phyloP scores from a whole-genome alignment of 306 rosid species.

The Medicago lupulina region DNA sequence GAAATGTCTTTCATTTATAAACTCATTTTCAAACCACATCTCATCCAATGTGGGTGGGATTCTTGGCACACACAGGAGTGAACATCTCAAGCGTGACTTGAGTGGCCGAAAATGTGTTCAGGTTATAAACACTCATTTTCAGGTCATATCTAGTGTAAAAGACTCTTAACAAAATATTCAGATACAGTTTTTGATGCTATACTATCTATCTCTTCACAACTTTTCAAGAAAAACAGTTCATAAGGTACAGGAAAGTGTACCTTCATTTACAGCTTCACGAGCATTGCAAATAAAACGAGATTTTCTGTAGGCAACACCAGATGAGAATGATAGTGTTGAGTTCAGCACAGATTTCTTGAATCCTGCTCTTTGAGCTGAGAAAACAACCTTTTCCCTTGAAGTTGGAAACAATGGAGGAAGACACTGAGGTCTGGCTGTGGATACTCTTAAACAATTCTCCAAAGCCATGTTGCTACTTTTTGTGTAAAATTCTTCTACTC shows the following conservation, averaged over 20 bases:
- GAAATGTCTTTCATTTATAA: too few species aligned
- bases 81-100: too few species aligned
- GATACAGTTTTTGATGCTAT: too few species aligned
- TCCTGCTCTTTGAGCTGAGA: conserved; percentile 16
- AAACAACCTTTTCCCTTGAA: conserved; percentile 55
- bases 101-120: too few species aligned
- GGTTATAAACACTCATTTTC: too few species aligned
- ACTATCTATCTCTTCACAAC: too few species aligned
- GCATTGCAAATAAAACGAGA: conserved; percentile 75
- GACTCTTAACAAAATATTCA: too few species aligned
- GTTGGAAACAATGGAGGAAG: conserved; percentile 59
- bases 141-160: too few species aligned
- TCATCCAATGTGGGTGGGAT: too few species aligned
- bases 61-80: too few species aligned
- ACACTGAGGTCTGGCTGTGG: conserved; percentile 58
- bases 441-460: conserved; percentile 66
- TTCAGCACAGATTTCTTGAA: conserved; percentile 49
- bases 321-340: conserved; percentile 31
- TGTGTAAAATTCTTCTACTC: not conserved
- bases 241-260: conserved; percentile 33
- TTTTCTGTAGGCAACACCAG: conserved; percentile 44
- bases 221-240: not conserved
- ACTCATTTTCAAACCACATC: too few species aligned
- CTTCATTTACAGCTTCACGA: conserved; percentile 69
- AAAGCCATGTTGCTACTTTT: conserved; percentile 53